A percentile compares a stretch with the other conserved stretches of the same genome.
phyloP scores from a whole-genome alignment of 768 basidiomycete genomes.

The Pisolithus albus region DNA sequence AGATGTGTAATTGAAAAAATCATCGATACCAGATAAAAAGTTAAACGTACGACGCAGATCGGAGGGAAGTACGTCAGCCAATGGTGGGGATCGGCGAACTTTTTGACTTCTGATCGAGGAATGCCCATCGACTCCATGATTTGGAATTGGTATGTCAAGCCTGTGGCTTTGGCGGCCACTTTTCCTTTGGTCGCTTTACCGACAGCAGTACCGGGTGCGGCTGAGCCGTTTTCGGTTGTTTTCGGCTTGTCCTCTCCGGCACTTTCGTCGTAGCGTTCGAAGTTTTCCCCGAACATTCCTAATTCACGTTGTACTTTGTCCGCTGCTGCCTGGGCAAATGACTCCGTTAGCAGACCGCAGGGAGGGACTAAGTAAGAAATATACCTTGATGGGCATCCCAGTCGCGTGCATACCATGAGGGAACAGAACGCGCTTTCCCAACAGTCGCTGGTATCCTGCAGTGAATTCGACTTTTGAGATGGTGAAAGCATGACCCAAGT shows the following conservation, averaged over 20 bases:
- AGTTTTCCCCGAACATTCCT: constrained; percentile 88
- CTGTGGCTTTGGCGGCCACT: constrained; percentile 86
- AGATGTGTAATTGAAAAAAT: not conserved
- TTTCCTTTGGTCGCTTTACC: constrained; percentile 96
- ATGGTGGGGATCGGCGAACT: constrained; percentile 90
- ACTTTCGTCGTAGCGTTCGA: constrained; percentile 48
- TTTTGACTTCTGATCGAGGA: constrained; percentile 84
- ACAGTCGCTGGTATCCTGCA: constrained; percentile 90
- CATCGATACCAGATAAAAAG: not conserved
- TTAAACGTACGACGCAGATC: constrained; percentile 67
- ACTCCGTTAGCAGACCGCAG: not conserved
- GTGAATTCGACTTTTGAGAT: constrained; percentile 98
- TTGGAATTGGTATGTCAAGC: constrained; percentile 95
- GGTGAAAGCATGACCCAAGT: constrained; percentile 96
- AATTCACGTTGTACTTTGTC: constrained; percentile 98
- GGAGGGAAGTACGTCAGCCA: constrained; percentile 97
- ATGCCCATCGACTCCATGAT: constrained; percentile 95
- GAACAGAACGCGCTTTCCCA: constrained; percentile 91
- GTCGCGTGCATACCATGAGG: constrained; percentile 98
- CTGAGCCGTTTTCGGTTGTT: constrained; percentile 35
- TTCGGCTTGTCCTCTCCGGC: constrained; percentile 41
- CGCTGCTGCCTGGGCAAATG: constrained; percentile 64
- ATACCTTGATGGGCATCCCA: constrained; percentile 98
- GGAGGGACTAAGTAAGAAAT: constrained; percentile 17
- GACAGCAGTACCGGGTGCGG: constrained; percentile 40